Conservation (phyloP, 108 stramenopile species). For the Aurantiochytrium sp. region DNA sequence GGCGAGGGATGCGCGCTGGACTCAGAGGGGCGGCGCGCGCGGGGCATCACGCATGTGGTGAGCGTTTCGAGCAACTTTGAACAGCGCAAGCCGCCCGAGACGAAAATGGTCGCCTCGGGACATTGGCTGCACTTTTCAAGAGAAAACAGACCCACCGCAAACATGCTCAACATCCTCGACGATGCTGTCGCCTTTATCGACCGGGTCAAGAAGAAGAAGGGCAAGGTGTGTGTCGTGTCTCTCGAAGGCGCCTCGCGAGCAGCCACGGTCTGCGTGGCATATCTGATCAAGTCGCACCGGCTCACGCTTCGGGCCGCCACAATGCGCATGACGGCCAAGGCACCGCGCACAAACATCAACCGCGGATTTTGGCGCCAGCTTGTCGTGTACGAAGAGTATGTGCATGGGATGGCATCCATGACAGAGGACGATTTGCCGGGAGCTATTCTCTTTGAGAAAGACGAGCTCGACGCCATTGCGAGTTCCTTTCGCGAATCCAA, state of each 20-base stretch:
- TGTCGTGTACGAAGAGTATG: background rate
- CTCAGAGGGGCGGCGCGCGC: background rate
- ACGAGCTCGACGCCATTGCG: background rate
- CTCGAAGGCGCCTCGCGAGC: background rate
- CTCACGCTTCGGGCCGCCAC: background rate
- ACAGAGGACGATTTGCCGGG: background rate
- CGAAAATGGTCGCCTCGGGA: background rate
- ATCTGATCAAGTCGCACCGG: background rate
- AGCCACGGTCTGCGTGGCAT: background rate
- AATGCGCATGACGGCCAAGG: background rate
- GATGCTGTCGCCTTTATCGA: background rate
- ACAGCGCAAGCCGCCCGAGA: background rate
- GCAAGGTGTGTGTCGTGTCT: background rate
- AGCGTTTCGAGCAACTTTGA: background rate
- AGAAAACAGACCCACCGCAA: background rate
- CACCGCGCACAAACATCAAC: background rate
- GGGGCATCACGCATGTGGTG: background rate
- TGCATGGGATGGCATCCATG: background rate
- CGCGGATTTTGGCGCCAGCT: constrained; percentile 13
- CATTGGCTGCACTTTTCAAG: background rate
- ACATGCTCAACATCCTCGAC: constrained; percentile 4
- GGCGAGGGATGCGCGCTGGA: background rate
- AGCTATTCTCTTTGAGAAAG: background rate
- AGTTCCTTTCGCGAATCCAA: background rate
- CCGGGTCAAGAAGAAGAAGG: background rate